Evolutionary conservation across 1,284 basidiomycete species (phyloP).

Genomic region (Cutaneotrichosporon arboriforme): DNA sequence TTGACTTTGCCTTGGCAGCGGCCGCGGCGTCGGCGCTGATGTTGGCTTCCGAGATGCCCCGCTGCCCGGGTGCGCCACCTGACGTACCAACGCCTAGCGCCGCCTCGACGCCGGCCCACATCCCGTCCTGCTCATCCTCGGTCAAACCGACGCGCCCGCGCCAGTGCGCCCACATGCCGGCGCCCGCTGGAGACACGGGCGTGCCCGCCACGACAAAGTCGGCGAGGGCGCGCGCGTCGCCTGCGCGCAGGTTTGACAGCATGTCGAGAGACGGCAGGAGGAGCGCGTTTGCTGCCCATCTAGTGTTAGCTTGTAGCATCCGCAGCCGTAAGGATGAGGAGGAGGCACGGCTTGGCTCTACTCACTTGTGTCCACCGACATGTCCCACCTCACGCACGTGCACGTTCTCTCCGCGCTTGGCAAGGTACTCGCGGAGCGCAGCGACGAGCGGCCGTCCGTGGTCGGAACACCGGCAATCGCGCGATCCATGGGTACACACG

Average conservation of each 20-base stretch:
- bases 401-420: slow-evolving; percentile 14
- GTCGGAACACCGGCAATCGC: slow-evolving; percentile 70
- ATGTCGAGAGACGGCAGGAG: slow-evolving; percentile 72
- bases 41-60: not conserved
- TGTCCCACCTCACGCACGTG: slow-evolving; percentile 65
- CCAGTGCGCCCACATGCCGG: slow-evolving; percentile 52
- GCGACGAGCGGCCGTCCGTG: slow-evolving; percentile 52
- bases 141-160: slow-evolving; percentile 68
- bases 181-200: not conserved
- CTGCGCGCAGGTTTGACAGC: slow-evolving; percentile 58
- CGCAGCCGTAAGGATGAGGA: too few species aligned
- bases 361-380: slow-evolving; percentile 78
- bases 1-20: not conserved
- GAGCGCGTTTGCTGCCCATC: slow-evolving; percentile 71
- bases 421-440: slow-evolving; percentile 46
- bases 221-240: slow-evolving; percentile 57
- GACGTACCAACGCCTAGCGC: not conserved
- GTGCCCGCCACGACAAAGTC: slow-evolving; percentile 45
- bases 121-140: slow-evolving; percentile 57
- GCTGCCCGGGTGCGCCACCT: too few species aligned
- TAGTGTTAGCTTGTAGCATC: slow-evolving; percentile 30
- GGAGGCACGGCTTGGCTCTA: not conserved
- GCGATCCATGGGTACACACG: slow-evolving; percentile 64
- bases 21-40: not conserved
- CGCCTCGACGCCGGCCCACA: slow-evolving; percentile 5